Conservation (phyloP, 192 early-diverging fungal genomes). For the Umbelopsis isabellina region DNA sequence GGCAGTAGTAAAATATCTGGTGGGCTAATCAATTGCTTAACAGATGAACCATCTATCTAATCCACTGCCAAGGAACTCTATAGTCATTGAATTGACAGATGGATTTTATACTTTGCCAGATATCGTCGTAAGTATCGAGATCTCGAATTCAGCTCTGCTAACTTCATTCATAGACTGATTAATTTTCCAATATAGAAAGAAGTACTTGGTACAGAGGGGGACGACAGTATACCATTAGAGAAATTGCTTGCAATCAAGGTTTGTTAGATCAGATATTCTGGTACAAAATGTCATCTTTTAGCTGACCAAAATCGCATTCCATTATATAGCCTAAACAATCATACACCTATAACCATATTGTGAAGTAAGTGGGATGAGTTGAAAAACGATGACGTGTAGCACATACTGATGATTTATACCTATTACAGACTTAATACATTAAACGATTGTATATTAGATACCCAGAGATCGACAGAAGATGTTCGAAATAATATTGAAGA, state of each 20-base stretch:
- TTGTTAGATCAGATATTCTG: not conserved
- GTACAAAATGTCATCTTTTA: too few relatives aligned
- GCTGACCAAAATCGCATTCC: not conserved
- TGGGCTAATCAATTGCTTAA: not conserved
- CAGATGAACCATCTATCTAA: not conserved
- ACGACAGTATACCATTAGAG: not conserved
- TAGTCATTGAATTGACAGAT: conserved; percentile 49
- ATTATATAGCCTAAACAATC: conserved; percentile 45
- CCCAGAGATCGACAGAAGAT: conserved; percentile 35
- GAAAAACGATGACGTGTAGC: not conserved
- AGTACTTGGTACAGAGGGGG: not conserved
- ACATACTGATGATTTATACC: not conserved
- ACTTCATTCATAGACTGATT: not conserved
- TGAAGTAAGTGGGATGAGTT: conserved; percentile 34
- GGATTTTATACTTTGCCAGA: conserved; percentile 56
- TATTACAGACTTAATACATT: conserved; percentile 35
- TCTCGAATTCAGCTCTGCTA: not conserved
- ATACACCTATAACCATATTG: conserved; percentile 55
- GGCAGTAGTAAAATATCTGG: not conserved
- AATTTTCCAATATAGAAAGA: not conserved
- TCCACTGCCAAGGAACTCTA: conserved; percentile 47
- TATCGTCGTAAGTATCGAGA: conserved; percentile 35
- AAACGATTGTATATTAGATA: conserved; percentile 39
- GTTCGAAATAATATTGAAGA: conserved; percentile 27
- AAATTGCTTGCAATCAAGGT: conserved; percentile 11